These are phyloP conservation scores for Yarrowia sp. DNA, from an alignment of 805 yeast genomes.

Conservation along the genomic window DNA sequence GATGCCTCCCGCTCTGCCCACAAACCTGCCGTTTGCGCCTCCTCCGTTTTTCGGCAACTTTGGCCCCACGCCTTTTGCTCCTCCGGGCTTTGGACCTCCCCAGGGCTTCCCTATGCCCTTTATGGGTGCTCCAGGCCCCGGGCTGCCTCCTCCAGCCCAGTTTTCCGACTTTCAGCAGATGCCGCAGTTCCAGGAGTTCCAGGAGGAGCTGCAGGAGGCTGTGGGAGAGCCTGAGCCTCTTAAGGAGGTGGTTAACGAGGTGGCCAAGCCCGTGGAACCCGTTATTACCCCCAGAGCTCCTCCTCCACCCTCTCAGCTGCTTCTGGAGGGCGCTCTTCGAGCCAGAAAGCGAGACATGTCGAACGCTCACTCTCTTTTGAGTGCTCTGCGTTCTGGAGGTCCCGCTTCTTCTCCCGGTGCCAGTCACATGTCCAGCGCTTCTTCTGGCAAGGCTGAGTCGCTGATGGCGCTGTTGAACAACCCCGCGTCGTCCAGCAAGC, in stretches of 20 bases:
- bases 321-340: not conserved
- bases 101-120: conserved; percentile 24
- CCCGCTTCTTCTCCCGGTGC: not conserved
- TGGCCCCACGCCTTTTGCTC: not conserved
- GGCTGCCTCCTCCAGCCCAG: conserved; percentile 25
- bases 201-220: conserved; percentile 16
- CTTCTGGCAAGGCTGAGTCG: not conserved
- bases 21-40: conserved; percentile 20
- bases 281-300: conserved; percentile 15
- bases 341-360: conserved; percentile 15
- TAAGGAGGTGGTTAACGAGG: not conserved
- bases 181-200: conserved; percentile 21
- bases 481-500: not conserved
- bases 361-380: not conserved
- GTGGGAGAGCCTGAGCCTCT: not conserved
- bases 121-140: not conserved
- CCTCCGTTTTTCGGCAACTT: conserved; percentile 14
- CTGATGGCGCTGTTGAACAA: conserved; percentile 25
- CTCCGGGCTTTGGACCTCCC: conserved; percentile 2
- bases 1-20: not conserved
- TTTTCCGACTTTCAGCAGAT: conserved; percentile 13
- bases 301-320: conserved; percentile 28
- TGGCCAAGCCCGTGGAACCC: not conserved
- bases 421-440: not conserved
- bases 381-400: not conserved